Base-by-base conservation (phyloP, 371 early-diverging fungal genomes). In the Circinella umbellata region DNA sequence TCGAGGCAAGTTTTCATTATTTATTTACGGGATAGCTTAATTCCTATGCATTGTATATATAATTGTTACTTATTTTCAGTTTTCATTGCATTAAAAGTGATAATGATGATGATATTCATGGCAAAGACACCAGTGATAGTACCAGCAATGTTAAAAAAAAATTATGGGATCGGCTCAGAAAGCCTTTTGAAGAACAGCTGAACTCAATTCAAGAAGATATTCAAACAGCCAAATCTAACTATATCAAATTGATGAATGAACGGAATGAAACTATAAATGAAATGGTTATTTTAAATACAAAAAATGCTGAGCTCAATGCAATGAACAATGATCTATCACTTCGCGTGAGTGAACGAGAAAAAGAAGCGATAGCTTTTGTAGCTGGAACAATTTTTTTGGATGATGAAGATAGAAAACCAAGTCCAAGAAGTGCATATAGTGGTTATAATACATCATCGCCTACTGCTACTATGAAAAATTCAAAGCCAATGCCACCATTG, bases 261-360 rank as follows among this genome's bases (percentile, higher is more conserved):
- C 73, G 78, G 17, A 73, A 78, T 20, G 75, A 75, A 37, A 69
- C 81, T 8, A 62, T 85, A 18, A 71, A 76, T 17, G 89, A 89
- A 63, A 89, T 85, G 83, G 81, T 86, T 34, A 69, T 87, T 36
- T 69, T 89, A n/a, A 87, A 84, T 49, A 83, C 82, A 13, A 83
- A 85, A 51, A 89, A 85, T 48, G 86, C 87, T 0, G 87, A 89
- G 51, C 69, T 89, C 3, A 80, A 84, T 2, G 75, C 78, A 17
- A 76, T 89, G 49, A 89, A 89, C 70, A 89, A 89, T 64, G 86
- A 86, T 59, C 72, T 89, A 51, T 83, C 86, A 42, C 75, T 84
- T 36, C 79, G 85, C 39, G 74, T 84, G 17, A 82, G 72, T 20
- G 82, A 84, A 63, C 72, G 77, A 36, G 85, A 84, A 66, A 80